Conservation (phyloP, 2,329 filamentous ascomycete genomes). For the Cytospora piceicola region DNA sequence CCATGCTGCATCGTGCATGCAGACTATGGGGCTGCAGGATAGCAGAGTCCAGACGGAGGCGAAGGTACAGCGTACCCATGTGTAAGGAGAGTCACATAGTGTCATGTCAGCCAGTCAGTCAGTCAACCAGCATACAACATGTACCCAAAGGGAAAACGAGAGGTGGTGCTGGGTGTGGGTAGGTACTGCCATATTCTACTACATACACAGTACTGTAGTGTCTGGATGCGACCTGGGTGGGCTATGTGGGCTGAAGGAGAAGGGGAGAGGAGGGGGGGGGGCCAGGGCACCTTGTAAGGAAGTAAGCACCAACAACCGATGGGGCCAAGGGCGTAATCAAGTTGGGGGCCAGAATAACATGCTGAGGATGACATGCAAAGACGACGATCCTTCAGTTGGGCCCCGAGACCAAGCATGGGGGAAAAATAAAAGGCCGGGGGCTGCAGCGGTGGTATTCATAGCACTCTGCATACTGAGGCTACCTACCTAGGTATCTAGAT, state of each 20-base stretch:
- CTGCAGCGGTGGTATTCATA: not conserved
- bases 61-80: not conserved
- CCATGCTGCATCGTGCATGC: slow-evolving; percentile 20
- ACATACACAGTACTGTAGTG: no score
- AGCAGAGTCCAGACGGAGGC: slow-evolving; percentile 5
- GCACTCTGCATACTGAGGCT: no score
- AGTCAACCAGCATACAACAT: not conserved
- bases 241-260: not conserved
- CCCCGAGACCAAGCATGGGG: not conserved
- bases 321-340: not conserved
- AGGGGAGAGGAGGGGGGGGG: not conserved
- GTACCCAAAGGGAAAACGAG: not conserved
- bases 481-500: no score
- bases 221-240: not conserved
- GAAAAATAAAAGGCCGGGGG: not conserved
- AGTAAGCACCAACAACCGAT: not conserved
- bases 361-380: not conserved
- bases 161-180: not conserved
- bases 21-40: slow-evolving; percentile 10
- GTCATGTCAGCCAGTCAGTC: not conserved
- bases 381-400: not conserved
- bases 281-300: not conserved
- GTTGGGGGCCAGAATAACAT: not conserved
- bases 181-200: not conserved
- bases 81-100: not conserved